Evolutionary conservation across 169 alveolate genomes (phyloP).

Genomic region (Cryptosporidium xiaoi): DNA sequence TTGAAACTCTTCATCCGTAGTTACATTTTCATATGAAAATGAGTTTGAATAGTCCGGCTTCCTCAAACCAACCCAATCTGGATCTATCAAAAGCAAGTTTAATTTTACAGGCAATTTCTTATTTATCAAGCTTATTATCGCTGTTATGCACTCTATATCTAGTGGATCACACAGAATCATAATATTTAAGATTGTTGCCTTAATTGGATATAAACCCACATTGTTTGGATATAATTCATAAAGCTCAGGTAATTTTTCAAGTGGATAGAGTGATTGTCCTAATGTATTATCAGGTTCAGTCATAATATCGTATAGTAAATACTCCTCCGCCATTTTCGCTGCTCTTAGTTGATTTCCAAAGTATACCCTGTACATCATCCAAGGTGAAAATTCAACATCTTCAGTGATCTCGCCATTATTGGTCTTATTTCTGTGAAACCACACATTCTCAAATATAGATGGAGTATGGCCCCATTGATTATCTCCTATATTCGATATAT

Average conservation of each 20-base stretch:
- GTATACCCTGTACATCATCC: conserved; percentile 68
- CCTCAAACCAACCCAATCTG: conserved; percentile 48
- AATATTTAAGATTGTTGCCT: conserved; percentile 41
- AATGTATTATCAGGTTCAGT: conserved; percentile 57
- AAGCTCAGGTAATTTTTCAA: conserved; percentile 35
- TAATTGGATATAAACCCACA: conserved; percentile 54
- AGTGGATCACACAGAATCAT: conserved; percentile 62
- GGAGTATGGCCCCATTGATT: conserved; percentile 72
- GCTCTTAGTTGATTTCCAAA: conserved; percentile 24
- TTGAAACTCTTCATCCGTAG: conserved; percentile 38
- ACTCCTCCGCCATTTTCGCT: conserved; percentile 14
- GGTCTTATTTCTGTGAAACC: conserved; percentile 40
- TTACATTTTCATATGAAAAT: conserved; percentile 23
- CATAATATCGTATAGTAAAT: conserved; percentile 58
- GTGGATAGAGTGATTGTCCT: conserved; percentile 56
- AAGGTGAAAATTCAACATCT: conserved; percentile 26
- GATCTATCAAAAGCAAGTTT: conserved; percentile 52
- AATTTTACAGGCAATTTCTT: conserved; percentile 59
- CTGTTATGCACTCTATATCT: conserved; percentile 67
- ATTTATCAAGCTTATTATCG: conserved; percentile 21
- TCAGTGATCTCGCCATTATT: neutral
- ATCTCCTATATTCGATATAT: conserved; percentile 68
- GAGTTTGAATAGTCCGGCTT: conserved; percentile 42
- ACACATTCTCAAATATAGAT: conserved; percentile 39
- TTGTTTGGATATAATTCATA: conserved; percentile 24